These are phyloP conservation scores for Paecilomyces sp. DNA, from an alignment of 2,329 filamentous ascomycete genomes.

Conservation along the genomic window DNA sequence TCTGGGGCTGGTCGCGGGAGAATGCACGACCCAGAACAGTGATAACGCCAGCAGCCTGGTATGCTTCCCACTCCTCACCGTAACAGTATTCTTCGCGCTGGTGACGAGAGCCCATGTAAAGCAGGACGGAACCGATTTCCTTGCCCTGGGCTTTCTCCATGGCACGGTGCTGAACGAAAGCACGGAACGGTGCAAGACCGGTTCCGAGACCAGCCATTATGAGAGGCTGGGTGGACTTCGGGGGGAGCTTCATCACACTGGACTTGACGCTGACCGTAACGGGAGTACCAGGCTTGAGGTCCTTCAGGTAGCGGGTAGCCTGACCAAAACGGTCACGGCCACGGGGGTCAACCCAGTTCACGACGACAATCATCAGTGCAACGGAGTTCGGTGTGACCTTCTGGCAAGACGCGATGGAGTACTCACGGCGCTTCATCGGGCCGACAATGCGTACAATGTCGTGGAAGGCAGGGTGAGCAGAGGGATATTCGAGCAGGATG, in stretches of 20 bases:
- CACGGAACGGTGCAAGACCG: conserved; percentile 96
- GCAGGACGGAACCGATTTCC: conserved; percentile 82
- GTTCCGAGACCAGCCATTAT: conserved; percentile 99
- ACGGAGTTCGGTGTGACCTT: conserved; percentile 87
- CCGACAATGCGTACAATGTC: conserved; percentile 81
- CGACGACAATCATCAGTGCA: conserved; percentile 91
- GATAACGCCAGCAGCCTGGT: conserved; percentile 89
- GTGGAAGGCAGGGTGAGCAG: conserved; percentile 80
- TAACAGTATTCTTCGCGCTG: conserved; percentile 98
- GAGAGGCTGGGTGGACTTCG: conserved; percentile 78
- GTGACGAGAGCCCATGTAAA: conserved; percentile 96
- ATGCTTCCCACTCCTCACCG: conserved; percentile 98
- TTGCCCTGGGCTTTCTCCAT: conserved; percentile 98
- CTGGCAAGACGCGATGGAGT: conserved; percentile 97
- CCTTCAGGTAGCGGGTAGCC: conserved; percentile 81
- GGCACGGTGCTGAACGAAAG: conserved; percentile 95
- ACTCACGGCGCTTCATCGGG: conserved; percentile 93
- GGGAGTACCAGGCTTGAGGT: conserved; percentile 64
- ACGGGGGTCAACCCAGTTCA: conserved; percentile 84
- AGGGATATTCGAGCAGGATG: conserved; percentile 79
- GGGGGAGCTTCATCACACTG: conserved; percentile 97
- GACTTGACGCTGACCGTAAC: conserved; percentile 95
- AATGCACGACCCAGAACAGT: conserved; percentile 91
- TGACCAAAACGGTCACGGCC: conserved; percentile 89
- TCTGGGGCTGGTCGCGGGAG: conserved; percentile 91